phyloP scores from a whole-genome alignment of 2,329 filamentous ascomycete species.

The Pyrenophora graminea region DNA sequence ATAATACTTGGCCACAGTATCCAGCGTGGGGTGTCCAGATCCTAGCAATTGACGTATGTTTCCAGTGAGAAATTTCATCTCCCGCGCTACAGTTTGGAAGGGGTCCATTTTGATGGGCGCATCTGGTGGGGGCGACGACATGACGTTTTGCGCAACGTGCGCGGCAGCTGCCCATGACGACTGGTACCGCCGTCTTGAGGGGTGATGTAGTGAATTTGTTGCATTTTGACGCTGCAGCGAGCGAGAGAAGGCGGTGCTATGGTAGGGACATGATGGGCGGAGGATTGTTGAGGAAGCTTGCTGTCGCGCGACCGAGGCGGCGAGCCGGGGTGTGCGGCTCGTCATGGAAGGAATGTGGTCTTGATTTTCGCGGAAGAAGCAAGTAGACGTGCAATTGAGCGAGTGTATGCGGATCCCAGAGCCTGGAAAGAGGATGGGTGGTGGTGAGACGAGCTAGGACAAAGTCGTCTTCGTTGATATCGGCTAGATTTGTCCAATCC shows the following conservation, averaged over 20 bases:
- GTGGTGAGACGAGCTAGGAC: constrained; percentile 3
- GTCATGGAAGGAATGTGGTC: constrained; percentile 27
- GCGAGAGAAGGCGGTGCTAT: constrained; percentile 10
- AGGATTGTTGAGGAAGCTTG: constrained; percentile 20
- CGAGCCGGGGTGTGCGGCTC: constrained; percentile 44
- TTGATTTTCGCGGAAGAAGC: constrained; percentile 1
- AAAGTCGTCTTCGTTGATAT: constrained; percentile 13
- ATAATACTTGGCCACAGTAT: constrained; percentile 97
- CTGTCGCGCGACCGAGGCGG: constrained; percentile 35
- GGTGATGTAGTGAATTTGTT: constrained; percentile 40
- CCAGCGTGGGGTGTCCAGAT: constrained; percentile 90
- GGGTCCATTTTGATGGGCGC: constrained; percentile 80
- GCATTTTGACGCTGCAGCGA: constrained; percentile 6
- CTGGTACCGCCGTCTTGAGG: constrained; percentile 52
- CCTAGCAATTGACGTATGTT: constrained; percentile 93
- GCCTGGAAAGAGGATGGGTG: constrained; percentile 8
- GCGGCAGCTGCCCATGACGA: constrained; percentile 80
- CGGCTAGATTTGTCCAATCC: constrained; percentile 13
- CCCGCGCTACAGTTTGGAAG: constrained; percentile 86
- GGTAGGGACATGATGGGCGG: constrained; percentile 33
- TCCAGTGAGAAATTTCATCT: constrained; percentile 93
- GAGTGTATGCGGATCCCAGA: constrained; percentile 9
- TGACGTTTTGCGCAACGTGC: constrained; percentile 68
- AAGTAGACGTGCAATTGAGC: constrained; percentile 32
- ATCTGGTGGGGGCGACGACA: constrained; percentile 64